phyloP scores from a whole-genome alignment of 163 green algal genomes.

The Smithsoniella earleae region DNA sequence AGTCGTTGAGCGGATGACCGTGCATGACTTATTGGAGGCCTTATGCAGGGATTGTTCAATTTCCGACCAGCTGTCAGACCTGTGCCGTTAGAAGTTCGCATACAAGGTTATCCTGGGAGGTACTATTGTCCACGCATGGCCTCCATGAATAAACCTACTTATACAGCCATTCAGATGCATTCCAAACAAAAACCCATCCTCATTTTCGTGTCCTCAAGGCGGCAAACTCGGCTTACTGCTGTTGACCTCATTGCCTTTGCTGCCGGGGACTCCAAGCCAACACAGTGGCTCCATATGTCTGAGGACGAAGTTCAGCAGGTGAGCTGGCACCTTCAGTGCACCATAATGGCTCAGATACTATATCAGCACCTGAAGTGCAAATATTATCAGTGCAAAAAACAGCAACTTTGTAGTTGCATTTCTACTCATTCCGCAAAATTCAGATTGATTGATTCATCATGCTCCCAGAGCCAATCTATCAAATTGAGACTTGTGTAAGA shows the following conservation, averaged over 20 bases:
- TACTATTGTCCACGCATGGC: slow-evolving; percentile 96
- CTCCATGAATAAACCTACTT: slow-evolving; percentile 95
- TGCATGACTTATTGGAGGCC: too few relatives aligned
- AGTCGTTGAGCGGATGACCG: too few relatives aligned
- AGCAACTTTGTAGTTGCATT: too few relatives aligned
- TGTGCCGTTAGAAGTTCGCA: slow-evolving; percentile 87
- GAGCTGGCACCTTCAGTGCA: too few relatives aligned
- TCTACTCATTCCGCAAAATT: too few relatives aligned
- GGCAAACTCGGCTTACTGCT: slow-evolving; percentile 89
- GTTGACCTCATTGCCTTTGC: slow-evolving; percentile 81
- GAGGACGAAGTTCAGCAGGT: slow-evolving; percentile 65
- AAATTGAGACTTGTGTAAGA: too few relatives aligned
- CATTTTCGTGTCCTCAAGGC: slow-evolving; percentile 82
- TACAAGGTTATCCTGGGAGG: slow-evolving; percentile 70
- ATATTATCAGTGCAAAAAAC: too few relatives aligned
- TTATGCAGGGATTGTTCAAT: slow-evolving; percentile 79
- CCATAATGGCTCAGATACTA: too few relatives aligned
- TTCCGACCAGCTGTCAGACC: slow-evolving; percentile 90
- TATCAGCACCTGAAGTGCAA: too few relatives aligned
- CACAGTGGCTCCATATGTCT: slow-evolving; percentile 69
- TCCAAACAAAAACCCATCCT: slow-evolving; percentile 76
- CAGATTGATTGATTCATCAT: neutral
- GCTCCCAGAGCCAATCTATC: too few relatives aligned
- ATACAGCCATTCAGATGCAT: slow-evolving; percentile 84
- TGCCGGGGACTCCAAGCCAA: slow-evolving; percentile 72